Conservation (phyloP, 2,329 filamentous ascomycete species). For the Teratosphaeria zuluensis region DNA sequence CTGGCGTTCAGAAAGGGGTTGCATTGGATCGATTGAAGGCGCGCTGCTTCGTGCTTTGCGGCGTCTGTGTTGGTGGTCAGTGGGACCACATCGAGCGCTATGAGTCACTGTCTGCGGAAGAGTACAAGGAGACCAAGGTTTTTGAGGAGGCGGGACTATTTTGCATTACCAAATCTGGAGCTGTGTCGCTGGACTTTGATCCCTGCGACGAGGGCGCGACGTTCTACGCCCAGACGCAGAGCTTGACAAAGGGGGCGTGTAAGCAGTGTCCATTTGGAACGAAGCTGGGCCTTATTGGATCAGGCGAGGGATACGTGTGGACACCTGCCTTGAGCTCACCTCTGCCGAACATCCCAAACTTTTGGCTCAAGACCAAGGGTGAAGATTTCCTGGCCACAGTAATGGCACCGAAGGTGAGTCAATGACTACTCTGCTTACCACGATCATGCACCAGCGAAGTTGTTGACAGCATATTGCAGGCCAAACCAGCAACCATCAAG, state of each 20-base stretch:
- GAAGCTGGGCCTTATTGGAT: neutral
- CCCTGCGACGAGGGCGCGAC: neutral
- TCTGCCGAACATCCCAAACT: neutral
- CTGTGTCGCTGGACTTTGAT: neutral
- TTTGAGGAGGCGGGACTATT: neutral
- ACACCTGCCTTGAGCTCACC: neutral
- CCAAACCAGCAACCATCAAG: neutral
- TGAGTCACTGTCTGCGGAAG: neutral
- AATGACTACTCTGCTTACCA: no score
- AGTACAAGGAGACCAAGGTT: neutral
- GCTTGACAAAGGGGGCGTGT: neutral
- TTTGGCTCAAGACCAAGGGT: conserved; percentile 2
- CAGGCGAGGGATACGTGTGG: neutral
- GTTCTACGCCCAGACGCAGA: neutral
- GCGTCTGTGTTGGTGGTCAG: neutral
- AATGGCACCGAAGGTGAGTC: no score
- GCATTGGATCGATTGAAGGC: neutral
- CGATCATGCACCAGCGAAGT: no score
- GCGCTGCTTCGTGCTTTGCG: neutral
- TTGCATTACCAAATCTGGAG: neutral
- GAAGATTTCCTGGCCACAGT: neutral
- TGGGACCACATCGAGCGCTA: conserved; percentile 2
- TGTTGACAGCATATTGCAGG: neutral
- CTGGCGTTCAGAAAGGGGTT: conserved; percentile 1
- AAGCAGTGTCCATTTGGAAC: neutral